Evolutionary conservation across 768 basidiomycete genomes (phyloP), one percentile per base, ranked within the genome.

Genomic region (Lactarius hatsudake): DNA sequence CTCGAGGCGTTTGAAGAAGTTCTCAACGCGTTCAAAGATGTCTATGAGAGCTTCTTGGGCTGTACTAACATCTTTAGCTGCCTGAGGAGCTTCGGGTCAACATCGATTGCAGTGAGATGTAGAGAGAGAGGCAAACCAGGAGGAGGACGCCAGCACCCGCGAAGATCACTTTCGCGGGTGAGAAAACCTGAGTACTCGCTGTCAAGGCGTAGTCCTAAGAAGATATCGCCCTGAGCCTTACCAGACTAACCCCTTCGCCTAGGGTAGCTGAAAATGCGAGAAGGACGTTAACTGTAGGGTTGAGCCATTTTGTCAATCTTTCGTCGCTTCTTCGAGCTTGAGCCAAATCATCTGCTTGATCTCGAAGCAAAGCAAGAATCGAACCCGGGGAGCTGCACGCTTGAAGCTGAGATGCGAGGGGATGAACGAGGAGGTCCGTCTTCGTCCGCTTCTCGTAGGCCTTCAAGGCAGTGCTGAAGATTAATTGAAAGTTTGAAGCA

Each of bases 381-480:
- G 45, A 43, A 7, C 7, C 9, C 6, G 17, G 45, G 5, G 32
- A 51, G 8, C 51, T 12, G 45, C 61, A 61, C 5, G 20, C 2
- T 32, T 61, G 45, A 1, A 61, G 28, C 32, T 61, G 28, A 32
- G 45, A 43, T 12, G 61, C 61, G 23, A 61, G 61, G 7, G 61
- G 61, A 36, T 61, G 61, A 9, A n/a, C 48, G 23, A 51, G 28
- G 20, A 61, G 43, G 48, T 61, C 61, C 9, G 3, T 51, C 48
- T 51, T 51, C 7, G 61, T 61, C 18, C 36, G 20, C 32, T n/a
- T 51, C 32, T 48, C 48, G 32, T 61, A 51, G 3, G 30, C 48
- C 15, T 61, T 61, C 61, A 61, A 51, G n/a, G 61, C 61, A 5
- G 30, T 36, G 20, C 23, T 51, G n/a, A 61, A 51, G 26, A 61